phyloP scores from a whole-genome alignment of 2,329 filamentous ascomycete species.

The Rhynchosporium secalis region DNA sequence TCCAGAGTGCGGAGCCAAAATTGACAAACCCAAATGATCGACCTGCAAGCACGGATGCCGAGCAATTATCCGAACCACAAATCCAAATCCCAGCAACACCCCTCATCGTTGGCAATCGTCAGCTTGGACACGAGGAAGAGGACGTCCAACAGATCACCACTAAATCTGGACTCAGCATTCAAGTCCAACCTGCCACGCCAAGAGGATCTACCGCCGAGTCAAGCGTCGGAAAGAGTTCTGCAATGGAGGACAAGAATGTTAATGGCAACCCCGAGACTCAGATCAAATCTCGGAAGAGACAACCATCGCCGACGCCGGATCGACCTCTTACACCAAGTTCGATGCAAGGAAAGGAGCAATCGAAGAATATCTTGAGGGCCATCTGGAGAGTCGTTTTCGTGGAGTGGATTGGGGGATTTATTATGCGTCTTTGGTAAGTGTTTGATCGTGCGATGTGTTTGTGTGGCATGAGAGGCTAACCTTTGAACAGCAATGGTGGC shows the following conservation, averaged over 20 bases:
- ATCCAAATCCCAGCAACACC: conserved; percentile 19
- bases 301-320: conserved; percentile 25
- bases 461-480: neutral
- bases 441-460: neutral
- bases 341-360: conserved; percentile 33
- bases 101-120: conserved; percentile 23
- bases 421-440: conserved; percentile 31
- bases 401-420: conserved; percentile 41
- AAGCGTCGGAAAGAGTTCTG: conserved; percentile 31
- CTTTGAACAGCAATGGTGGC: conserved; percentile 26
- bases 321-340: conserved; percentile 37
- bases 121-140: conserved; percentile 20
- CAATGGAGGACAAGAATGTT: conserved; percentile 26
- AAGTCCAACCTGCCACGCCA: conserved; percentile 31
- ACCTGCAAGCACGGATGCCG: neutral
- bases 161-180: conserved; percentile 26
- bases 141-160: conserved; percentile 14
- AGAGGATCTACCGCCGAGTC: conserved; percentile 7
- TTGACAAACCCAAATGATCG: neutral
- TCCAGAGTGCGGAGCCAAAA: neutral
- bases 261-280: conserved; percentile 12
- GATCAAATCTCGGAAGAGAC: conserved; percentile 31
- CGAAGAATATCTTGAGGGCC: conserved; percentile 35
- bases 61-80: neutral
- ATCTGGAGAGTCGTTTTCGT: conserved; percentile 41